phyloP scores from a whole-genome alignment of 768 basidiomycete species.

The Cyclocybe aegerita region DNA sequence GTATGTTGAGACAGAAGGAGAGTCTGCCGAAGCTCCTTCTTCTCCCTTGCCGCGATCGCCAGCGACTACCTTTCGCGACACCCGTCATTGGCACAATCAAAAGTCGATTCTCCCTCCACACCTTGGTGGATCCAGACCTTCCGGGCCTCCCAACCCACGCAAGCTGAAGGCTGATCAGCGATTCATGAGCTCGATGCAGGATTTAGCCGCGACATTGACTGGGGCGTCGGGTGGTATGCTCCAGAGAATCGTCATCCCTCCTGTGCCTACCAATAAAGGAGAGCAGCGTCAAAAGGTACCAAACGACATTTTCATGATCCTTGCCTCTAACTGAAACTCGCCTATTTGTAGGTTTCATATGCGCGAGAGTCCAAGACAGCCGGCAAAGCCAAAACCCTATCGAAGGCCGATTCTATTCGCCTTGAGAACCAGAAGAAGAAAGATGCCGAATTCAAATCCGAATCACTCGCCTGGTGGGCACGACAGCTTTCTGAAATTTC shows the following conservation, averaged over 20 bases:
- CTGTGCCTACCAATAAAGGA: constrained; percentile 18
- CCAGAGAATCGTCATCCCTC: constrained; percentile 52
- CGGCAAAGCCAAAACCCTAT: no score
- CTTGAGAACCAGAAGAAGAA: constrained; percentile 47
- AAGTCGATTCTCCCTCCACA: constrained; percentile 52
- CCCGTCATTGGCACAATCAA: constrained; percentile 59
- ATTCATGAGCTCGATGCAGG: constrained; percentile 55
- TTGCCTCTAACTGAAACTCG: no score
- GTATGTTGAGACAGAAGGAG: constrained; percentile 14
- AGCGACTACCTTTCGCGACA: constrained; percentile 45
- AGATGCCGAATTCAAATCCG: constrained; percentile 31
- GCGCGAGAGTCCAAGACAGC: no score
- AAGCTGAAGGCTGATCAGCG: constrained; percentile 47
- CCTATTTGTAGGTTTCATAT: no score
- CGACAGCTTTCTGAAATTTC: constrained; percentile 41
- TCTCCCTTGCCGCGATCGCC: constrained; percentile 34
- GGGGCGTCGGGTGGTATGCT: constrained; percentile 58
- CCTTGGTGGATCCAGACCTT: constrained; percentile 43
- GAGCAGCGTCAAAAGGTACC: no score
- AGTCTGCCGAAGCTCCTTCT: constrained; percentile 8
- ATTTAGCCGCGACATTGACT: constrained; percentile 61
- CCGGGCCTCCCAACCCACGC: constrained; percentile 26
- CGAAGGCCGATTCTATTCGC: no score
- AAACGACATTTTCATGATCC: no score
- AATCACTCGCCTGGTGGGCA: constrained; percentile 53